Conservation (phyloP, 1,284 basidiomycete species). For the Spongispora temasekensis region DNA sequence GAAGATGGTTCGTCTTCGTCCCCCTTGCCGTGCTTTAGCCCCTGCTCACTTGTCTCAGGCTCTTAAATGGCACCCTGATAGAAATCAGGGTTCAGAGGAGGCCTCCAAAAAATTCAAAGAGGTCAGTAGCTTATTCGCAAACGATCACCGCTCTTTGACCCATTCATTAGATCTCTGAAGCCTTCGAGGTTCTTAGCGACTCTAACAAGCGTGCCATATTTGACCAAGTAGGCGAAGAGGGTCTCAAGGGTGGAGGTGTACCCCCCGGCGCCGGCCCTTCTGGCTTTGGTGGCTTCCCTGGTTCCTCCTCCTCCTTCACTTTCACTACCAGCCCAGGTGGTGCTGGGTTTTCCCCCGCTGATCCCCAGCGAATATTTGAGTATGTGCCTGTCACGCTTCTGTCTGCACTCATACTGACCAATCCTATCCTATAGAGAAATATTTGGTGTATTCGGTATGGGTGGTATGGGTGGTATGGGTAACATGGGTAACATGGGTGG, state of each 20-base stretch:
- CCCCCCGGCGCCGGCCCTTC: slow-evolving; percentile 56
- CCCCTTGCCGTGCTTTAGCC: slow-evolving; percentile 13
- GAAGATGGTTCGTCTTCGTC: slow-evolving; percentile 57
- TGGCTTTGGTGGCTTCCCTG: slow-evolving; percentile 53
- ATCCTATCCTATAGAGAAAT: slow-evolving; percentile 57
- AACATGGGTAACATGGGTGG: slow-evolving; percentile 40
- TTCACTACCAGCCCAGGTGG: slow-evolving; percentile 55
- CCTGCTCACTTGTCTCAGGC: slow-evolving; percentile 62
- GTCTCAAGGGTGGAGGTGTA: slow-evolving; percentile 73
- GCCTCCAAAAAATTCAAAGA: slow-evolving; percentile 94
- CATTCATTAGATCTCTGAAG: slow-evolving; percentile 79
- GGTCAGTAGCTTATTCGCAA: slow-evolving; percentile 41
- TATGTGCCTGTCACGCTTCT: slow-evolving; percentile 43
- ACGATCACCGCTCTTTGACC: background rate
- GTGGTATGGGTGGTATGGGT: slow-evolving; percentile 38
- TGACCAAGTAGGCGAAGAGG: slow-evolving; percentile 96
- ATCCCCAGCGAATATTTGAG: slow-evolving; percentile 93
- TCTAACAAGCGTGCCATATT: slow-evolving; percentile 92
- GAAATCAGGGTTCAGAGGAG: slow-evolving; percentile 82
- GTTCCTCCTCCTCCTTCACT: slow-evolving; percentile 58
- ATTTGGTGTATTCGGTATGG: slow-evolving; percentile 47
- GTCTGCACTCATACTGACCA: slow-evolving; percentile 17
- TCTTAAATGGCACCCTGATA: slow-evolving; percentile 91
- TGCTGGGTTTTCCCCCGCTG: slow-evolving; percentile 70
- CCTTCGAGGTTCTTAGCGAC: slow-evolving; percentile 95